Conservation (phyloP, 1,284 basidiomycete genomes). For the Peniophora sp. region DNA sequence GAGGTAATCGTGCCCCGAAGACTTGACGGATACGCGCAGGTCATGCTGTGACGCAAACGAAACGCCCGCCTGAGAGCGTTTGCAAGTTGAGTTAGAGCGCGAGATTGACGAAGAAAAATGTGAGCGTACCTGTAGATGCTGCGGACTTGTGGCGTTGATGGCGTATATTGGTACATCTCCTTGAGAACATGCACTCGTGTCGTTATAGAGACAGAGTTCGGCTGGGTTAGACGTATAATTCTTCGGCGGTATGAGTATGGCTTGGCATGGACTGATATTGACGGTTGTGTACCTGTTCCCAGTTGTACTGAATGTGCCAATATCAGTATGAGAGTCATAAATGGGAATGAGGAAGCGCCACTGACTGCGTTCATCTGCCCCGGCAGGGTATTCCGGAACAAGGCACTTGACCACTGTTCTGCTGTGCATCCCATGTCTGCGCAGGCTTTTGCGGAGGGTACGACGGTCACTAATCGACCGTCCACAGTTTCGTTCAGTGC, state of each 20-base stretch:
- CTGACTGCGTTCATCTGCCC: slow-evolving; percentile 14
- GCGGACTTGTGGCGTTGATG: slow-evolving; percentile 13
- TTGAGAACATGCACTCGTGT: slow-evolving; percentile 12
- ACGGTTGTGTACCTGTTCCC: slow-evolving; percentile 8
- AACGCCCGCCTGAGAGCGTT: slow-evolving; percentile 15
- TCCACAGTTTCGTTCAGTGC: slow-evolving; percentile 11
- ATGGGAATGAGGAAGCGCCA: background rate
- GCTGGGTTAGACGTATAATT: slow-evolving; percentile 10
- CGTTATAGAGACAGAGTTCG: slow-evolving; percentile 13
- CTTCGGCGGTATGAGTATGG: background rate
- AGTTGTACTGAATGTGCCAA: slow-evolving; percentile 7
- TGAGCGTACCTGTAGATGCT: slow-evolving; percentile 14
- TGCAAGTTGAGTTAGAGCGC: background rate
- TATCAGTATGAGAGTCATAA: background rate
- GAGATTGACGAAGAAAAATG: background rate
- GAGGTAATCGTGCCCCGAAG: slow-evolving; percentile 23
- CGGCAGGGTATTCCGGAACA: slow-evolving; percentile 12
- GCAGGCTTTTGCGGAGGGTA: slow-evolving; percentile 13
- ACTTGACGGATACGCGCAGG: slow-evolving; percentile 21
- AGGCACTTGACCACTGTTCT: slow-evolving; percentile 13
- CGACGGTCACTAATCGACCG: slow-evolving; percentile 11
- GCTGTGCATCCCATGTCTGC: slow-evolving; percentile 10
- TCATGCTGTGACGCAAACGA: slow-evolving; percentile 14
- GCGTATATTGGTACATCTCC: slow-evolving; percentile 15
- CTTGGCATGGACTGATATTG: background rate